A percentile compares a stretch with the other conserved stretches of the same genome.
Conservation (phyloP, 73 alveolate genomes). For the Strombidium stylifer region DNA sequence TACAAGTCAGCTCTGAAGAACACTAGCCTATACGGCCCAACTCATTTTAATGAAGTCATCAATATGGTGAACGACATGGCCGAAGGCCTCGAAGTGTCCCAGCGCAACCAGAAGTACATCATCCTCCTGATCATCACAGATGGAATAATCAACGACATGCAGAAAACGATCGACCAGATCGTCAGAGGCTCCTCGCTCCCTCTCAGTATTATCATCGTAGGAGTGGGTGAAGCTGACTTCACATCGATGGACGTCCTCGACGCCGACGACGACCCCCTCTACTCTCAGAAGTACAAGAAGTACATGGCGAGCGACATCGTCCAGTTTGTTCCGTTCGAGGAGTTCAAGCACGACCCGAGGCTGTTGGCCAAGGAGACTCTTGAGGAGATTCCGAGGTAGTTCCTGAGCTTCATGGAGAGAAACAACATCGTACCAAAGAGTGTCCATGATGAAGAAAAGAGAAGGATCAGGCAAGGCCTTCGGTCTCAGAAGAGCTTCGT, state of each 20-base stretch:
- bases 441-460: constrained; percentile 40
- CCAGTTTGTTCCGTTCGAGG: constrained; percentile 79
- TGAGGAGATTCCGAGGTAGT: constrained; percentile 86
- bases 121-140: constrained; percentile 91
- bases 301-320: constrained; percentile 77
- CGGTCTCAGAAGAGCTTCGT: too few relatives aligned
- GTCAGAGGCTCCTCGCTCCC: constrained; percentile 92
- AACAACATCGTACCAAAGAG: constrained; percentile 57
- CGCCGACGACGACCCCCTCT: constrained; percentile 87
- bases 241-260: constrained; percentile 84
- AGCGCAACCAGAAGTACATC: constrained; percentile 26
- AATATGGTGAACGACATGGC: constrained; percentile 40
- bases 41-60: constrained; percentile 64
- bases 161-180: constrained; percentile 83
- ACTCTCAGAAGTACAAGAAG: constrained; percentile 56
- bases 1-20: constrained; percentile 72
- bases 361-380: constrained; percentile 86
- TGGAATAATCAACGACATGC: constrained; percentile 91
- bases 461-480: constrained; percentile 24
- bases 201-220: constrained; percentile 89
- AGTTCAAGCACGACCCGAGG: constrained; percentile 70
- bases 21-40: constrained; percentile 91
- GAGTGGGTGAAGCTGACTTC: constrained; percentile 94
- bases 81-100: constrained; percentile 2
- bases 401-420: constrained; percentile 71